Base-by-base conservation (phyloP, 495 filamentous ascomycete species). In the Daldinia loculata region DNA sequence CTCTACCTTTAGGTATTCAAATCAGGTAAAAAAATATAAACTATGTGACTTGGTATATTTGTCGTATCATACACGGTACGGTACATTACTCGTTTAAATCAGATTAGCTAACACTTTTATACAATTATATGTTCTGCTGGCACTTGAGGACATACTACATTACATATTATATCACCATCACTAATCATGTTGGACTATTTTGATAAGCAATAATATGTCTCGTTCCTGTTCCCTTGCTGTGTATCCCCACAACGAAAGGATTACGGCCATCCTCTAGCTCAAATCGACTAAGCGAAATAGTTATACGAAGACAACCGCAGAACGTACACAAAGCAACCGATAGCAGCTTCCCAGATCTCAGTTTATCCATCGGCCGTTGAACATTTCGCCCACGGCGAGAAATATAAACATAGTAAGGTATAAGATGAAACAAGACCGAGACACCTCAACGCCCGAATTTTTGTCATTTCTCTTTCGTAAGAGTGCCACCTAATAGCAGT, bases 401-500 rank as follows among this genome's bases (percentile, higher is more conserved):
- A 29, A 29, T 15, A 29, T 8, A 53, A 53, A 30, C 9, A 24
- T 24, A 38, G 0, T 22, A 39, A 57, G 19, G 17, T 19, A 26
- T 24, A 38, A 1, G 19, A 34, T 22, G 32, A 39, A 22, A 36
- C 17, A 43, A 14, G 15, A 29, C 50, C 26, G 9, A 26, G 45
- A 66, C 61, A 48, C 60, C 60, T 11, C 1, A 67, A 67, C 64
- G 56, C 65, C 65, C n/a, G 15, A 32, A 24, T 61, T 70, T 70
- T 61, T 55, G 27, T 38, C 34, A 24, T 60, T 63, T 56, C 51
- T 51, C 15, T n/a, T 30, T 53, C 50, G 26, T 57, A 52, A 52
- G 15, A 55, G 55, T 45, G 29, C 50, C 57, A 50, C 62, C 51
- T 51, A 41, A 61, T 32, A 66, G 39, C 29, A 52, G 19, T 41